Conservation (phyloP, 176 grass and related monocot genomes). For the Bolboschoenus planiculmis region DNA sequence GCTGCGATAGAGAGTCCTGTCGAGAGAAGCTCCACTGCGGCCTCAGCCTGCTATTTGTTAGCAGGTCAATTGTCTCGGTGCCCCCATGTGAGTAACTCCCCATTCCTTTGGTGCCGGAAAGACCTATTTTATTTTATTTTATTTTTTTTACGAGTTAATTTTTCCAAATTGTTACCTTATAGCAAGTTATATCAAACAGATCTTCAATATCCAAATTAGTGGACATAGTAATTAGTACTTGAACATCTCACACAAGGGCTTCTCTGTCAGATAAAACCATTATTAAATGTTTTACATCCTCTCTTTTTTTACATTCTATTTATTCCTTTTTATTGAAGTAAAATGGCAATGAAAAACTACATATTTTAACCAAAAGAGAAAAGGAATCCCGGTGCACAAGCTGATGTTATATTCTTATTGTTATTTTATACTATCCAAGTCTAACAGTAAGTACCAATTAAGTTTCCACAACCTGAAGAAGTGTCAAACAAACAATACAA, state of each 20-base stretch:
- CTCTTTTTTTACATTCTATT: background rate
- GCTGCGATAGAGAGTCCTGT: slow-evolving; percentile 25
- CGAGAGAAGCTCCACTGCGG: slow-evolving; percentile 41
- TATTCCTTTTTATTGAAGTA: background rate
- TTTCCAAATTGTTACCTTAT: background rate
- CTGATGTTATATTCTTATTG: background rate
- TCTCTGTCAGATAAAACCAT: background rate
- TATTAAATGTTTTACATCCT: background rate
- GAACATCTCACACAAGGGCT: background rate
- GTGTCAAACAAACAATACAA: background rate
- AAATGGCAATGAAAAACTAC: background rate
- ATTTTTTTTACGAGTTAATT: background rate
- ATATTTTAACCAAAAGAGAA: background rate
- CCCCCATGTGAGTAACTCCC: slow-evolving; percentile 14
- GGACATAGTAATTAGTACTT: background rate
- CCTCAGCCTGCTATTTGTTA: slow-evolving; percentile 29
- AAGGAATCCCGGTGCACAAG: background rate
- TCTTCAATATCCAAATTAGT: background rate
- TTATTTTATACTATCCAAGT: no score
- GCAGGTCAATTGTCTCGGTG: background rate
- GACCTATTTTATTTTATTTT: slow-evolving; percentile 12
- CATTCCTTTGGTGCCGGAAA: slow-evolving; percentile 16
- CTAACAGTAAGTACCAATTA: background rate
- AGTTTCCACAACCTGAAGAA: background rate
- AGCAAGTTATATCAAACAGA: background rate